Base-by-base conservation (phyloP, 140 eudicot species). In the Stevia rebaudiana region DNA sequence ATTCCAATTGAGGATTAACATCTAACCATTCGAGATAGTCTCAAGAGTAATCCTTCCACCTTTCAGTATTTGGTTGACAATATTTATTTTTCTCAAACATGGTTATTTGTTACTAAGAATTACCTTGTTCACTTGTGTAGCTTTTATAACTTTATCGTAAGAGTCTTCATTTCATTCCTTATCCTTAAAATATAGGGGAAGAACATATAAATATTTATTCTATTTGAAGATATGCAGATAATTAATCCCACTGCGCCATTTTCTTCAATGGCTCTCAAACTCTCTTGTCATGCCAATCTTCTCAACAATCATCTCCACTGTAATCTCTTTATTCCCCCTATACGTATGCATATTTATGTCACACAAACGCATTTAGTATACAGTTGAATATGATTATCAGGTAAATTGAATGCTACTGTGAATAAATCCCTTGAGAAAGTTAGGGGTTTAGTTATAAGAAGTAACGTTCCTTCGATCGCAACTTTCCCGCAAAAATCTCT, bases 401-500 rank as follows among this genome's bases (percentile, higher is more conserved):
- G 54, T 49, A 61, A 73, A 70, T 25, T 75, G 51, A 67, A 51
- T 49, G 61, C 48, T 8, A 67, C 58, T 69, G 41, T 41, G 42
- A 72, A 66, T 35, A 80, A 79, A 41, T 80, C 78, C 72, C 68
- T 78, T 66, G 88, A 84, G 43, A 84, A 72, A 53, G 95, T 90
- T 73, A 78, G 73, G 68, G 75, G 54, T 16, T 54, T 87, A 12
- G 65, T 91, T 9, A 50, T 21, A 33, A 74, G 61, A 63, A 76
- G n/a, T 55, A 86, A 82, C 33, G 76, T 87, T 76, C 84, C 89
- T 75, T 74, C 83, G 6, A 51, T 66, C 16, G 17, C 74, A 44
- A 82, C 87, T 39, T 68, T 74, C 19, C 98, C 97, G 17, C 80
- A 72, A 23, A 79, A 40, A 17, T 86, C 97, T 35, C 95, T 91